Percentiles rank a stretch among this genome's conserved stretches.
phyloP scores from a whole-genome alignment of 2,329 filamentous ascomycete species.

The Chaetomium olivaceum region DNA sequence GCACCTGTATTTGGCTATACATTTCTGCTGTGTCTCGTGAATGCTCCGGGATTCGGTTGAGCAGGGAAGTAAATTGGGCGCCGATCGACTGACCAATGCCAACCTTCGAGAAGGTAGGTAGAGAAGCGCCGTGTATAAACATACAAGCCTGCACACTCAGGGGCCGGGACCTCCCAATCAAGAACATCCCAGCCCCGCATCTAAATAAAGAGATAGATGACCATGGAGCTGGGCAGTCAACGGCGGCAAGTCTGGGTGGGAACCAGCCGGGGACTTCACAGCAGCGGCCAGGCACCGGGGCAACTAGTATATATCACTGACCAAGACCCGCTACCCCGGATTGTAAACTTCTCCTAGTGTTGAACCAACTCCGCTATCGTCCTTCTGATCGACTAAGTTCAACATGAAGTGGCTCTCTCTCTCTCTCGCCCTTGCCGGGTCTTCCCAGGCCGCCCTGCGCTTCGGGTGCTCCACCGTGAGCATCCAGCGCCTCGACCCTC shows the following conservation, averaged over 20 bases:
- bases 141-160: background rate
- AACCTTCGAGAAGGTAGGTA: constrained; percentile 9
- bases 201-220: constrained; percentile 12
- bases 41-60: background rate
- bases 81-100: constrained; percentile 12
- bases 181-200: constrained; percentile 11
- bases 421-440: constrained; percentile 25
- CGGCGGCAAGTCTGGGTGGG: constrained; percentile 11
- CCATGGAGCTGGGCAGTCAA: background rate
- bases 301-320: constrained; percentile 7
- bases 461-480: constrained; percentile 37
- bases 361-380: background rate
- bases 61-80: constrained; percentile 3
- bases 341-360: background rate
- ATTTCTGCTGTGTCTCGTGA: constrained; percentile 3
- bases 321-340: background rate
- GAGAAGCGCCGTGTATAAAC: constrained; percentile 3
- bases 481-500: constrained; percentile 35
- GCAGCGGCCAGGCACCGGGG: background rate
- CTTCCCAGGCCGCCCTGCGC: constrained; percentile 33
- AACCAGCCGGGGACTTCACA: background rate
- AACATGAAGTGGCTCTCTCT: constrained; percentile 17
- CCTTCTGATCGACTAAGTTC: background rate
- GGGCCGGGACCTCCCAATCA: constrained; percentile 2
- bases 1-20: background rate